These are phyloP conservation scores for Phytopythium vexans DNA, from an alignment of 352 stramenopile species.

Conservation along the genomic window DNA sequence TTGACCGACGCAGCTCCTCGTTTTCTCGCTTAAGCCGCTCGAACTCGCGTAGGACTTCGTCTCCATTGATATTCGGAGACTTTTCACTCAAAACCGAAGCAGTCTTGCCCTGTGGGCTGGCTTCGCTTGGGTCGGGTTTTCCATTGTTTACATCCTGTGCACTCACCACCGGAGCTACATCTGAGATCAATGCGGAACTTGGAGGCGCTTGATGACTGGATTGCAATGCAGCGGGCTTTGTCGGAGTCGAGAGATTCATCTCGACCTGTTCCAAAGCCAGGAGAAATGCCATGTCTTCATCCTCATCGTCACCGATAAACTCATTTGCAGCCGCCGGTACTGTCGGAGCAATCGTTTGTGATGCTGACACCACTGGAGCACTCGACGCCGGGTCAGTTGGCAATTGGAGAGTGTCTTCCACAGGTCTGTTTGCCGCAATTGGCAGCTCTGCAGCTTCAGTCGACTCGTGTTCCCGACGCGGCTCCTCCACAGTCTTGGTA, in stretches of 20 bases:
- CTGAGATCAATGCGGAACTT: no score
- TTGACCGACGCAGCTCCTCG: conserved; percentile 55
- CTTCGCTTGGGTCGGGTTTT: background rate
- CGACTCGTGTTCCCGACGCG: background rate
- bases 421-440: background rate
- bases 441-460: background rate
- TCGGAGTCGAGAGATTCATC: conserved; percentile 28
- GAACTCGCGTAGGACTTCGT: conserved; percentile 51
- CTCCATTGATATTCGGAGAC: background rate
- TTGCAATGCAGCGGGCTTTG: conserved; percentile 9
- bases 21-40: conserved; percentile 69
- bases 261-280: conserved; percentile 68
- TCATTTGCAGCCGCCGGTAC: conserved; percentile 21
- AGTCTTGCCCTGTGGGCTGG: background rate
- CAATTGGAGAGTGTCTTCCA: no score
- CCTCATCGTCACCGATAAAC: conserved; percentile 59
- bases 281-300: conserved; percentile 67
- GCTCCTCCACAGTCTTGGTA: conserved; percentile 1
- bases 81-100: background rate
- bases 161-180: no score
- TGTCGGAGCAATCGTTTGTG: background rate
- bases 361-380: background rate
- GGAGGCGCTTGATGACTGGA: no score
- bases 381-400: background rate
- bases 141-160: no score